Evolutionary conservation across 2,329 filamentous ascomycete genomes (phyloP).

Genomic region (Colletotrichum tanaceti): DNA sequence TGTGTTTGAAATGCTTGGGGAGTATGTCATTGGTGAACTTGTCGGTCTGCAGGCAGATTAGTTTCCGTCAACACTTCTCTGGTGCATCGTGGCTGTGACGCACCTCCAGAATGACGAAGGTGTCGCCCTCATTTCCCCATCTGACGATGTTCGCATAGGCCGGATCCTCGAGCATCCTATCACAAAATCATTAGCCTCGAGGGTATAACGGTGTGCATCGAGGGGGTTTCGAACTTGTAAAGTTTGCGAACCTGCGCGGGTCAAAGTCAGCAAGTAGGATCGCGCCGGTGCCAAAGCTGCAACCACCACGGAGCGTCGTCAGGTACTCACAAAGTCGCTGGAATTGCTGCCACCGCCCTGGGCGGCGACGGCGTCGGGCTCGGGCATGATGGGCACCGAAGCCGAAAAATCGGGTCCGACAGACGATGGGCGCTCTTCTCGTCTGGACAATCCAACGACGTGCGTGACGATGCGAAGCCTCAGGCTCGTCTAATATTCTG

Average conservation of each 20-base stretch:
- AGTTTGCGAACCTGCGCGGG: conserved; percentile 87
- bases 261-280: conserved; percentile 46
- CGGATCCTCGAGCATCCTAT: conserved; percentile 95
- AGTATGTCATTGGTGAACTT: conserved; percentile 98
- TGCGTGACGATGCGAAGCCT: conserved; percentile 3
- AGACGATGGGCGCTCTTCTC: conserved; percentile 1
- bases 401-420: background rate
- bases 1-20: conserved; percentile 98
- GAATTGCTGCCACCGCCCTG: conserved; percentile 77
- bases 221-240: conserved; percentile 80
- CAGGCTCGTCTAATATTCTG: background rate
- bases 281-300: conserved; percentile 29
- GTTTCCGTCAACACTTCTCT: background rate
- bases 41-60: conserved; percentile 75
- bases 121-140: conserved; percentile 95
- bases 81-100: conserved; percentile 42
- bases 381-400: conserved; percentile 48
- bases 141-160: conserved; percentile 91
- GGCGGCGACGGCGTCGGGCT: conserved; percentile 53
- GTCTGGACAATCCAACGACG: background rate
- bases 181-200: conserved; percentile 48
- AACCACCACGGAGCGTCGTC: conserved; percentile 7
- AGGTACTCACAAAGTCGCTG: conserved; percentile 87
- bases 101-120: conserved; percentile 97
- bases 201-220: conserved; percentile 20